Evolutionary conservation across 208 protist genomes (phyloP), one percentile per base, ranked within the genome.

Genomic region (Strigomonas galati): DNA sequence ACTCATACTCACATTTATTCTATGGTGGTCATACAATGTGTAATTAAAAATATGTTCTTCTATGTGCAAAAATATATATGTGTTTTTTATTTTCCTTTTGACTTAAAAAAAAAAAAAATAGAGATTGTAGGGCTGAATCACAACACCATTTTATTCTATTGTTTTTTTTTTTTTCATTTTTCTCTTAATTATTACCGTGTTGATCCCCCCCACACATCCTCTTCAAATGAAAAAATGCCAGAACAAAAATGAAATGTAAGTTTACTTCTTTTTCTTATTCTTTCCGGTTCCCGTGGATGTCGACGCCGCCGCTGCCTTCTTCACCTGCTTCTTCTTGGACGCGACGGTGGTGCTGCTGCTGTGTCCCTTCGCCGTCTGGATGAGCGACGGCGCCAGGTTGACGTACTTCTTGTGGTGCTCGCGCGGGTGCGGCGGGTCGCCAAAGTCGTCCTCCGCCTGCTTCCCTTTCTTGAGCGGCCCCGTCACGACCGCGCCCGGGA

Each of bases 191-290:
- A n/a, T n/a, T n/a, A n/a, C n/a, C n/a, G n/a, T n/a, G n/a, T n/a
- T n/a, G n/a, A n/a, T n/a, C n/a, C n/a, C n/a, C n/a, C n/a, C n/a
- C n/a, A n/a, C n/a, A n/a, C n/a, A n/a, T n/a, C n/a, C n/a, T n/a
- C n/a, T n/a, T n/a, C 55, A 48, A 19, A 40, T 10, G 24, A 27
- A 30, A 7, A 35, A 14, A n/a, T 46, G 10, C 0, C 9, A 58
- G 48, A 66, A 67, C 44, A 49, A 46, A 37, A 5, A 49, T 58
- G 49, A 57, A 57, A 24, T 64, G 27, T 44, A 24, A 35, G 27
- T 5, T 56, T 48, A 61, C 43, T 49, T 46, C 52, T 74, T 79
- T 56, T 71, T 74, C 15, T 69, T 65, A 7, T 63, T 51, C 57
- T 78, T 80, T 24, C 53, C 43, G 31, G 70, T 72, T 15, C 49